Conservation (phyloP, 2,329 filamentous ascomycete genomes). For the Nigrospora osmanthi region DNA sequence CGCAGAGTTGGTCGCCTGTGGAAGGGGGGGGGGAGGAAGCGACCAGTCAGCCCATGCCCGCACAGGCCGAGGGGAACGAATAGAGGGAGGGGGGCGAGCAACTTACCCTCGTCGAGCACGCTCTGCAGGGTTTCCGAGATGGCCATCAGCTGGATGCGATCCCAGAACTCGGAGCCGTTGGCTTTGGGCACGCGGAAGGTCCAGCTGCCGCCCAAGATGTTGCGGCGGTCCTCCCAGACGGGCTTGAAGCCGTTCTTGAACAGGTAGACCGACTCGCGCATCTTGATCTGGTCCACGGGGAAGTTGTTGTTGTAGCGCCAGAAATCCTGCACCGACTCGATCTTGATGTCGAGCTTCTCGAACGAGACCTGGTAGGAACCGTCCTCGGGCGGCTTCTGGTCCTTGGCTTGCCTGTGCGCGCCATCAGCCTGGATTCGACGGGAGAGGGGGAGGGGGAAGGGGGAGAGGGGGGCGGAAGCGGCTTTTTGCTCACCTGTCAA, state of each 20-base stretch:
- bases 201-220: constrained; percentile 80
- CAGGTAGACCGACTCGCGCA: constrained; percentile 70
- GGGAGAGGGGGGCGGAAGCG: no score
- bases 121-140: constrained; percentile 76
- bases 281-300: constrained; percentile 66
- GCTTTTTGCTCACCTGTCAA: constrained; percentile 45
- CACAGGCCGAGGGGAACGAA: no score
- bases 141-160: constrained; percentile 70
- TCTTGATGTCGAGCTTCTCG: constrained; percentile 54
- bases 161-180: constrained; percentile 69
- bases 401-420: constrained; percentile 31
- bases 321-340: constrained; percentile 79
- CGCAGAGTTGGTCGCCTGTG: constrained; percentile 78
- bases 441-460: neutral
- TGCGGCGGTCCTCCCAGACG: constrained; percentile 80
- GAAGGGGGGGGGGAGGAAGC: neutral
- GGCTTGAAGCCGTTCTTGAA: constrained; percentile 73
- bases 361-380: constrained; percentile 45
- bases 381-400: constrained; percentile 30
- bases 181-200: constrained; percentile 83
- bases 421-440: neutral
- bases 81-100: neutral
- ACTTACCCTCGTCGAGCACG: constrained; percentile 61
- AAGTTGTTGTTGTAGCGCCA: constrained; percentile 80
- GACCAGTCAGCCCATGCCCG: no score